Base-by-base conservation (phyloP, 441 rosid genomes). In the Omphalea diandra region DNA sequence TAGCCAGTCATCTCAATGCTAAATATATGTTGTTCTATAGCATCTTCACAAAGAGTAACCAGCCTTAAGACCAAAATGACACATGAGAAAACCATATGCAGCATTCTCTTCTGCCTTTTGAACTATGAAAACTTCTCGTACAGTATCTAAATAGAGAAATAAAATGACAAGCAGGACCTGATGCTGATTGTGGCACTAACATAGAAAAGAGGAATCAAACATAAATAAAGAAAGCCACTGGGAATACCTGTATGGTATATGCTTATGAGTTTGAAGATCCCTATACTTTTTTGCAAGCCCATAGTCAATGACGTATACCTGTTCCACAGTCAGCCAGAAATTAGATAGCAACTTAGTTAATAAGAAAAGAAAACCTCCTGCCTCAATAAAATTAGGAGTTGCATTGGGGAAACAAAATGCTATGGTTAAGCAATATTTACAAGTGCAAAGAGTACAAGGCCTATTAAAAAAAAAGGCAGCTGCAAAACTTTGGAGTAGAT, bases 201-300 rank as follows among this genome's bases (percentile, higher is more conserved):
- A 63, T n/a, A 22, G 46, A 47, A 29, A 53, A 10, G 59, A 26
- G 31, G 64, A 8, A 11, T 4, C 61, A 46, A 47, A 60, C 3
- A 12, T 24, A 40, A n/a, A n/a, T 63, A 20, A 65, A 63, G 40
- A 61, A 58, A 57, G 36, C 63, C 29, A 65, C 9, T 55, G 52
- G 38, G 22, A 52, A 75, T 78, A 91, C 98, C 96, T 87, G 79
- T 93, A 93, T 6, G 98, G 94, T 68, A 93, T 93, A 83, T 93
- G 98, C 86, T 88, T 89, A 75, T 88, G 96, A 41, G 98, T 90
- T 79, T 90, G 98, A 80, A 89, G 95, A 86, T 93, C 98, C 79
- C 90, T 84, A 75, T 85, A 93, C 84, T 89, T 93, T 84, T 93
- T 93, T 22, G 93, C 98, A 73, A 93, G 97, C 61, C 98, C 97